Percentiles rank a stretch among this genome's conserved stretches.
phyloP scores from a whole-genome alignment of 768 basidiomycete genomes.

The Mycena vitilis region DNA sequence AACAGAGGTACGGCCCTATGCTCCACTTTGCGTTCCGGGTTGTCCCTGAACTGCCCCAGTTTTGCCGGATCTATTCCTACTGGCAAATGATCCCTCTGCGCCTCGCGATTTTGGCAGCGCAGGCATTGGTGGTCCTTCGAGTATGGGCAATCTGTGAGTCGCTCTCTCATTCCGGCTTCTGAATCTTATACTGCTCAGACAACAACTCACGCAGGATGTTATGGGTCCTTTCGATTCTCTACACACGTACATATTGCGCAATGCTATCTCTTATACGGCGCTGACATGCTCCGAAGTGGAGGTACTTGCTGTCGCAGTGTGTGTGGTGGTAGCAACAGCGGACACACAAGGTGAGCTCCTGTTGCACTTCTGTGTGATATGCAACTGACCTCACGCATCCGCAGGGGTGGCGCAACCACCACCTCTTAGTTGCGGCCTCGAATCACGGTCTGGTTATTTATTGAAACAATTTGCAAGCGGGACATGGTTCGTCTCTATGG shows the following conservation, averaged over 20 bases:
- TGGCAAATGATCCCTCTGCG: conserved; percentile 36
- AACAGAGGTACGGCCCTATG: too few species aligned
- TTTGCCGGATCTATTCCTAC: conserved; percentile 31
- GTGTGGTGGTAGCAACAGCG: conserved; percentile 14
- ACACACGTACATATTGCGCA: background rate
- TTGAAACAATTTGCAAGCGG: conserved; percentile 18
- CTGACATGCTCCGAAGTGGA: conserved; percentile 8
- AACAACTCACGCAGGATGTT: conserved; percentile 33
- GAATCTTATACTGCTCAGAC: conserved; percentile 4
- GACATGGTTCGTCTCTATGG: conserved; percentile 25
- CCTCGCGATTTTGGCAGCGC: conserved; percentile 33
- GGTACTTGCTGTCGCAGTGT: conserved; percentile 4
- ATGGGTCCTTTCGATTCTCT: conserved; percentile 19
- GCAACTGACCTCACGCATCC: background rate
- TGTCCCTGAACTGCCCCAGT: conserved; percentile 4
- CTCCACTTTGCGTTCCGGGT: too few species aligned
- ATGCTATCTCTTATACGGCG: too few species aligned
- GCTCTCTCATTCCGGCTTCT: background rate
- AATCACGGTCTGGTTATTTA: conserved; percentile 17
- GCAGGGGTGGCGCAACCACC: conserved; percentile 21
- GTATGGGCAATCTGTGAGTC: conserved; percentile 36
- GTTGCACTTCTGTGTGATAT: background rate
- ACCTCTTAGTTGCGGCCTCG: conserved; percentile 28
- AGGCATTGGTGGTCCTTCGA: conserved; percentile 32
- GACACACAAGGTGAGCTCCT: conserved; percentile 26